These are phyloP conservation scores for Paramecium pentaurelia DNA, from an alignment of 73 alveolate genomes.

Conservation along the genomic window DNA sequence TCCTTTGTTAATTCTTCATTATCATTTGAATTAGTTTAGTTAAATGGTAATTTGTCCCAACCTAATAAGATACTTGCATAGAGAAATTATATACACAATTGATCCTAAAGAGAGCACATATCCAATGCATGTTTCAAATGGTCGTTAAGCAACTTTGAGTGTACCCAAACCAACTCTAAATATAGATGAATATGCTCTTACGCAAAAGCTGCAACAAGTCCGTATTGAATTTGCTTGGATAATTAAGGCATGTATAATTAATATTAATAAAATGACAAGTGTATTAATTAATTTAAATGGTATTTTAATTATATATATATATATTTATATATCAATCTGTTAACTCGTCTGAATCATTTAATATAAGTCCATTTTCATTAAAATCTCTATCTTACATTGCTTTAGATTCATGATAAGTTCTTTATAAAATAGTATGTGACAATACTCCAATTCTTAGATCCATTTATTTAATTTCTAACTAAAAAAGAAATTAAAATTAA, in stretches of 20 bases:
- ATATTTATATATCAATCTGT: not conserved
- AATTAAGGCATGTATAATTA: not conserved
- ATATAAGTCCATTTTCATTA: slow-evolving; percentile 21
- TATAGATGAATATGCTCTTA: not conserved
- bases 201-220: slow-evolving; percentile 34
- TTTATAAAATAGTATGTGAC: not conserved
- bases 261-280: slow-evolving; percentile 15
- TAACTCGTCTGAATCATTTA: not conserved
- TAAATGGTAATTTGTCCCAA: not conserved
- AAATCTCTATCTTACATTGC: not conserved
- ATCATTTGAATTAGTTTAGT: not conserved
- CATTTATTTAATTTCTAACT: slow-evolving; percentile 57
- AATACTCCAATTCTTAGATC: slow-evolving; percentile 48
- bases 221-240: slow-evolving; percentile 25
- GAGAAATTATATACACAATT: not conserved
- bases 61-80: not conserved
- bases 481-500: not conserved
- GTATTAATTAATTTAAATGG: not conserved
- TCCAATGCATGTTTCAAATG: slow-evolving; percentile 30
- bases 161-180: slow-evolving; percentile 21
- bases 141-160: slow-evolving; percentile 36
- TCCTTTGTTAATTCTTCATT: not conserved
- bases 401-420: not conserved
- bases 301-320: not conserved
- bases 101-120: not conserved